Conservation (phyloP, 2,329 filamentous ascomycete species). For the Colletotrichum tabaci region DNA sequence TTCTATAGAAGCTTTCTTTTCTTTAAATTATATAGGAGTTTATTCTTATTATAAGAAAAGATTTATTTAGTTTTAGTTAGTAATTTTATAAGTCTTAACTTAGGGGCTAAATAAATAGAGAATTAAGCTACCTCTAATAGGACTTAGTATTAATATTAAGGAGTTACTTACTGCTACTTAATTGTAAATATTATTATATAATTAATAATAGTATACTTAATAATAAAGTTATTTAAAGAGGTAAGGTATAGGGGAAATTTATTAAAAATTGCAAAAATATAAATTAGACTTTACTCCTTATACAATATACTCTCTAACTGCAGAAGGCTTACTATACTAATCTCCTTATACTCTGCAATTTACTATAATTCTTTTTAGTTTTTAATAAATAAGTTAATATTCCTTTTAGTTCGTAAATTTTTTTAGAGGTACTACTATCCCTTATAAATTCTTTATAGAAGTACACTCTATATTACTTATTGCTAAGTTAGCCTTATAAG, state of each 20-base stretch:
- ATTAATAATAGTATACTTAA: background rate
- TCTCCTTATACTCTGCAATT: constrained; percentile 5
- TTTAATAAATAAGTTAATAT: constrained; percentile 1
- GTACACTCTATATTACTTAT: background rate
- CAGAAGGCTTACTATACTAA: background rate
- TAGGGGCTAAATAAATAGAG: background rate
- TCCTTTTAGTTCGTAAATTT: background rate
- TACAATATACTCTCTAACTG: background rate
- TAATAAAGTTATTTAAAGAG: background rate
- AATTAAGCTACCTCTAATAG: background rate
- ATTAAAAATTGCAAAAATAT: background rate
- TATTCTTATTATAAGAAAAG: constrained; percentile 1
- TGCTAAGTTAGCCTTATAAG: background rate
- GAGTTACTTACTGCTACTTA: constrained; percentile 3
- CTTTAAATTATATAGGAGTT: background rate
- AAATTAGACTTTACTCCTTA: constrained; percentile 5
- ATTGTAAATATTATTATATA: background rate
- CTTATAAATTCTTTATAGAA: background rate
- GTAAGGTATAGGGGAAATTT: constrained; percentile 1
- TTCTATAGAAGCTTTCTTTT: constrained; percentile 7
- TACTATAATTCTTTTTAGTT: background rate
- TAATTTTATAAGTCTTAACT: background rate
- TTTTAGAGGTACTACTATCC: constrained; percentile 2
- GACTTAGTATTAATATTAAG: constrained; percentile 2
- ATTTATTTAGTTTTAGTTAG: background rate